Percentiles rank a stretch among this genome's conserved stretches.
Evolutionary conservation across 1,284 basidiomycete species (phyloP).

Genomic region (Cryptococcus sp.): DNA sequence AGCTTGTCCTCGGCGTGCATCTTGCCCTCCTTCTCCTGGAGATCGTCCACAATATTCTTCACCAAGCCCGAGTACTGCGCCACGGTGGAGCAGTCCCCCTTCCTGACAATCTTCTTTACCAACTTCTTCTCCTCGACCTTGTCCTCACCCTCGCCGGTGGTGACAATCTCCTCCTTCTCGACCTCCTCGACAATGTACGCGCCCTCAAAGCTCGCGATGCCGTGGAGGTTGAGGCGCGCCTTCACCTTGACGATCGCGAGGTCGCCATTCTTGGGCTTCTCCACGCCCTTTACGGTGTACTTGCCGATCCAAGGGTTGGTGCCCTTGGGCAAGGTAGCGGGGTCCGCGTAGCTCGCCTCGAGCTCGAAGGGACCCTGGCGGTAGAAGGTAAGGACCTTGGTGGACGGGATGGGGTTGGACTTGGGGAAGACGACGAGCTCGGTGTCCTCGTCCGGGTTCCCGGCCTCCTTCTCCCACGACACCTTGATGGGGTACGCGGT

Average conservation of each 20-base stretch:
- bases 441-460: slow-evolving; percentile 80
- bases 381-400: slow-evolving; percentile 92
- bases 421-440: slow-evolving; percentile 81
- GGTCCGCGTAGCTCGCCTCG: slow-evolving; percentile 74
- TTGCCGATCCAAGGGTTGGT: slow-evolving; percentile 79
- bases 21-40: slow-evolving; percentile 73
- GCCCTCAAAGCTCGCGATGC: slow-evolving; percentile 76
- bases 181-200: slow-evolving; percentile 74
- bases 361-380: slow-evolving; percentile 81
- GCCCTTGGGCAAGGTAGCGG: slow-evolving; percentile 63
- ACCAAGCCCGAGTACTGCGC: slow-evolving; percentile 64
- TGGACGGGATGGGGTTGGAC: slow-evolving; percentile 79
- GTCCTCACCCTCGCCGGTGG: slow-evolving; percentile 52
- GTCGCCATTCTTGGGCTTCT: slow-evolving; percentile 63
- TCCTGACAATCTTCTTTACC: slow-evolving; percentile 67
- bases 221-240: slow-evolving; percentile 78
- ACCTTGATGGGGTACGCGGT: slow-evolving; percentile 81
- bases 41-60: slow-evolving; percentile 59
- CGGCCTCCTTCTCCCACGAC: slow-evolving; percentile 69
- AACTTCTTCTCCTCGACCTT: slow-evolving; percentile 67
- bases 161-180: slow-evolving; percentile 63
- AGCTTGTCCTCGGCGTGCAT: slow-evolving; percentile 90
- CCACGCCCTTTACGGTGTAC: slow-evolving; percentile 75
- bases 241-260: slow-evolving; percentile 80
- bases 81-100: slow-evolving; percentile 73